Evolutionary conservation across 768 basidiomycete genomes (phyloP), one percentile per base, ranked within the genome.

Genomic region (Leccinum boreale): DNA sequence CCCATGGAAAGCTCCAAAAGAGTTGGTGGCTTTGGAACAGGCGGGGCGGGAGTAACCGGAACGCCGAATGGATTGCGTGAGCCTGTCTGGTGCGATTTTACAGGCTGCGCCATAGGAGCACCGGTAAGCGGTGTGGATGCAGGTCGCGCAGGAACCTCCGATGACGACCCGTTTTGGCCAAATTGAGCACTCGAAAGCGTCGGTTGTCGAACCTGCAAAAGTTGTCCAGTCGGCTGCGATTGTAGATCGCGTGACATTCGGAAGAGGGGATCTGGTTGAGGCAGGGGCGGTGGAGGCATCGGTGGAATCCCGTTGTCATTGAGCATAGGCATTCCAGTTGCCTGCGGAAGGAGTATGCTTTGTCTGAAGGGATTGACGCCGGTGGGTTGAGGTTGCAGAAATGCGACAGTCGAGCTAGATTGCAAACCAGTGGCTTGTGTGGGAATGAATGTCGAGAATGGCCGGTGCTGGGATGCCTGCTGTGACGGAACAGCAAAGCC

Each of bases 41-140:
- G 85, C 1, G 86, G 82, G 15, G 77, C 74, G 23, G 83, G 75
- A 9, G 80, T 79, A 5, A 81, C 77, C 4, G 90, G 83, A 29
- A 84, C 82, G 6, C 94, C 95, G 62, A 99, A 99, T 3, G 97
- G 97, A 79, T 99, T 99, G 63, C 85, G 86, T 7, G 92, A 92
- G 26, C 97, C 96, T 3, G 97, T 99, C 70, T 89, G 85, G 70
- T 98, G 95, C 6, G 94, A 80, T 65, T 85, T 86, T 26, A 98
- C 81, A 7, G 86, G 85, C 65, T 87, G 85, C 3, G 80, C 77
- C 3, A 75, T 62, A 36, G 81, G 79, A 5, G 81, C 65, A 17
- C 77, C 74, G 5, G 79, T 81, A 21, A 88, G 78, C 9, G 91
- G 91, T 1, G 90, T 90, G 2, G 91, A 92, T 0, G 84, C 85